Conservation (phyloP, 2,329 filamentous ascomycete genomes). For the Monascus ruber region DNA sequence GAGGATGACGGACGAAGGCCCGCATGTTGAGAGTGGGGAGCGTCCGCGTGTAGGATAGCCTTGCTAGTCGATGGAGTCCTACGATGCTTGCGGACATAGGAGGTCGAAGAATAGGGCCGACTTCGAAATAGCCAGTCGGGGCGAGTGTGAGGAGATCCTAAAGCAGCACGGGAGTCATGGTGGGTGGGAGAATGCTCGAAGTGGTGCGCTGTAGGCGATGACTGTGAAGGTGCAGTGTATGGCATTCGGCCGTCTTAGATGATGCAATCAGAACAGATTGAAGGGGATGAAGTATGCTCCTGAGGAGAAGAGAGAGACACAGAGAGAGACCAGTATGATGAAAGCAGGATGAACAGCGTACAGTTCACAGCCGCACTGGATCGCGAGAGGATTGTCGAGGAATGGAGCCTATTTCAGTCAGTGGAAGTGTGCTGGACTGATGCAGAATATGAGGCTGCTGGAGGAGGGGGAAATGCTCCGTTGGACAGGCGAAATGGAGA, state of each 20-base stretch:
- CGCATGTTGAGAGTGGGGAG: constrained; percentile 27
- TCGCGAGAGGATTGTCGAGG: too few relatives aligned
- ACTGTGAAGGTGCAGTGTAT: constrained; percentile 41
- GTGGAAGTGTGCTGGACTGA: too few relatives aligned
- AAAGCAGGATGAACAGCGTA: too few relatives aligned
- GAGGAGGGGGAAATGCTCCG: too few relatives aligned
- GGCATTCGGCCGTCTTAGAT: constrained; percentile 36
- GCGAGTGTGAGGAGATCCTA: constrained; percentile 9
- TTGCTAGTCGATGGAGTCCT: constrained; percentile 44
- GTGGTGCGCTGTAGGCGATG: constrained; percentile 42
- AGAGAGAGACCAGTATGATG: too few relatives aligned
- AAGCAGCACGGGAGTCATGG: constrained; percentile 10
- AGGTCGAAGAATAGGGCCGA: constrained; percentile 46
- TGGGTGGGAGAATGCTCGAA: constrained; percentile 41
- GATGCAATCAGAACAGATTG: constrained; percentile 14
- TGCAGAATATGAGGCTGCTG: too few relatives aligned
- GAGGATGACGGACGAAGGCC: constrained; percentile 74
- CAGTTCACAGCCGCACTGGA: too few relatives aligned
- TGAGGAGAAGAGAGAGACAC: too few relatives aligned
- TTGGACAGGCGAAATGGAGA: too few relatives aligned
- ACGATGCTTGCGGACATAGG: constrained; percentile 51
- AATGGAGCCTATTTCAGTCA: too few relatives aligned
- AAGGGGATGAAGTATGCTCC: too few relatives aligned
- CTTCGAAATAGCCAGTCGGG: constrained; percentile 38
- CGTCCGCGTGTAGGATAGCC: constrained; percentile 18